Percentiles rank a stretch among this genome's conserved stretches.
Evolutionary conservation across 345 rosid species (phyloP).

Genomic region (Linum tenue): DNA sequence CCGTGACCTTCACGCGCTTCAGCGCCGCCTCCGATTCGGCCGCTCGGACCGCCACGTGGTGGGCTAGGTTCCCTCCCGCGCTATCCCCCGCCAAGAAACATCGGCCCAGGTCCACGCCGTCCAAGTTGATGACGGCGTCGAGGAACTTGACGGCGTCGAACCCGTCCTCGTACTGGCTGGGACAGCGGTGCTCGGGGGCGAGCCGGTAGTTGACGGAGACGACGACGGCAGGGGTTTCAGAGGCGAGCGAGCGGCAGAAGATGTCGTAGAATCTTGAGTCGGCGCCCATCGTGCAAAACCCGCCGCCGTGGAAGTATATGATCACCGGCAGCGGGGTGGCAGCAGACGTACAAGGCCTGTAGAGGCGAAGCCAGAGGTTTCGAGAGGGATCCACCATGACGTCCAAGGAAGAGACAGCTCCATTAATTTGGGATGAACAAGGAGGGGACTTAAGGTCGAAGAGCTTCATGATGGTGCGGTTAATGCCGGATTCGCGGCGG

Average conservation of each 20-base stretch:
- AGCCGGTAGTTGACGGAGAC: conserved; percentile 75
- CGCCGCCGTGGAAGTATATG: conserved; percentile 82
- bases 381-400: conserved; percentile 48
- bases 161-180: conserved; percentile 71
- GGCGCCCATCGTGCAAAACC: conserved; percentile 55
- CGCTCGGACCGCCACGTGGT: conserved; percentile 49
- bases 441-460: conserved; percentile 39
- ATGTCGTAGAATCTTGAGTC: conserved; percentile 37
- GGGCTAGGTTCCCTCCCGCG: conserved; percentile 74
- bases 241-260: conserved; percentile 56
- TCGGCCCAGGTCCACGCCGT: conserved; percentile 43
- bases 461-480: conserved; percentile 47
- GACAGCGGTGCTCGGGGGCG: conserved; percentile 62
- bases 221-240: conserved; percentile 40
- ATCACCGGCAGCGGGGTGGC: conserved; percentile 55
- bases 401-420: conserved; percentile 51
- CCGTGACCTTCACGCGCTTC: too few relatives aligned
- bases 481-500: conserved; percentile 48
- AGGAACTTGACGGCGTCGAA: conserved; percentile 50
- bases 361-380: conserved; percentile 70
- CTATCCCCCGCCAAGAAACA: conserved; percentile 74
- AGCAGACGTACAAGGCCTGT: conserved; percentile 21
- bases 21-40: conserved; percentile 16
- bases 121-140: conserved; percentile 31
- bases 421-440: conserved; percentile 29